Evolutionary conservation across 768 basidiomycete genomes (phyloP), one percentile per base, ranked within the genome.

Genomic region (Serendipita vermifera): DNA sequence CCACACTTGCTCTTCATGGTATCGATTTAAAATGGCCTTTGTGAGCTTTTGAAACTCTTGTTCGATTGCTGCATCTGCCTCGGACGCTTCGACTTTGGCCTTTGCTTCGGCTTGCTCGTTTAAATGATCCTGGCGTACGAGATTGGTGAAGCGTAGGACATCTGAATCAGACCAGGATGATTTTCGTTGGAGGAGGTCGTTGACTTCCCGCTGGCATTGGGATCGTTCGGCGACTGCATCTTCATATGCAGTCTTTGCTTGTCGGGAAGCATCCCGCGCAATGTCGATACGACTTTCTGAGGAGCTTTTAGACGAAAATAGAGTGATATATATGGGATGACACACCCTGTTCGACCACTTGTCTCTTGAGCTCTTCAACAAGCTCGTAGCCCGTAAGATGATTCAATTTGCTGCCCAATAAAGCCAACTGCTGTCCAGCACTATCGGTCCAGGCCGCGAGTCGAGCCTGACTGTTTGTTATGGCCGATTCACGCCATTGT

Each of bases 1-100:
- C 96, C 96, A 99, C 2, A 97, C 81, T 67, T 99, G 96, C 67
- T 99, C 96, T 70, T 97, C 94, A 71, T 98, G 94, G 68, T 98
- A 98, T 35, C 94, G 63, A 40, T 69, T 64, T 58, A 99, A 77
- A 64, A 98, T 98, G 7, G 78, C 74, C 56, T 82, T 82, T 84
- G 94, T 87, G 61, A 97, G 76, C 65, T 82, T 84, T 64, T 76
- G 83, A 66, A 98, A 96, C 62, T 85, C 87, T 40, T 78, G 77
- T 61, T 99, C 96, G 15, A 91, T 88, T 1, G 77, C 79, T 53
- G 79, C 77, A 62, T 99, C 96, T 2, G 79, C 76, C 36, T 79
- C 75, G 20, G 77, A 75, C 2, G 87, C 83, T 15, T 73, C 75
- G 5, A 66, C 68, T 63, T 94, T 92, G 1, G 86, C 80, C 7